A percentile compares a stretch with the other conserved stretches of the same genome.
Conservation (phyloP, 2,329 filamentous ascomycete genomes). For the Cladosporium sp. region DNA sequence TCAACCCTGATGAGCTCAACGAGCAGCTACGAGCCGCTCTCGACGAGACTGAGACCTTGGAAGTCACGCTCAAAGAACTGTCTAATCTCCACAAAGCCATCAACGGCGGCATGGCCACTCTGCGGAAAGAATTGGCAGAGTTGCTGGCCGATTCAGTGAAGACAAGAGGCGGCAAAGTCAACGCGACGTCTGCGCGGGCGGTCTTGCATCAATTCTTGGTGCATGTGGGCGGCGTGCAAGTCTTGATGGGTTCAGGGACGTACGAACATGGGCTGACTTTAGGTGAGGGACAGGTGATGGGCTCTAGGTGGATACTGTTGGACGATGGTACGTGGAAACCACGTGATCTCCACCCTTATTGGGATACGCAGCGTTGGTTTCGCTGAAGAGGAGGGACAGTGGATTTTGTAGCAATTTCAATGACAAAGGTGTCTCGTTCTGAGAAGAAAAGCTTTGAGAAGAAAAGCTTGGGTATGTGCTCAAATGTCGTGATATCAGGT, state of each 20-base stretch:
- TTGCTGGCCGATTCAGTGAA: neutral
- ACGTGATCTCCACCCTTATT: too few species aligned
- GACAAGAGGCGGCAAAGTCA: neutral
- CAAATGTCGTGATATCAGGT: too few species aligned
- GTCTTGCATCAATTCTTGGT: neutral
- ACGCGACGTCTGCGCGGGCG: neutral
- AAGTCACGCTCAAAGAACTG: neutral
- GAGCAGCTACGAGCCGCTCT: neutral
- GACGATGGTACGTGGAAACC: neutral
- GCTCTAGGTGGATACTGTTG: neutral
- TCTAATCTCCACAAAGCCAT: neutral
- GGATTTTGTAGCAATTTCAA: too few species aligned
- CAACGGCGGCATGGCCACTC: neutral
- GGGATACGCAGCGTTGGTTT: too few species aligned
- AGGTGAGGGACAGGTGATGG: neutral
- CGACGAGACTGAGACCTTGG: neutral
- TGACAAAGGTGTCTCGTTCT: too few species aligned
- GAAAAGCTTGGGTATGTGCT: too few species aligned
- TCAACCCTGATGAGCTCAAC: neutral
- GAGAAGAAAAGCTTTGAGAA: too few species aligned
- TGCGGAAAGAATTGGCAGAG: neutral
- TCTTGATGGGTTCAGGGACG: neutral
- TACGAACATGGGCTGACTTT: neutral
- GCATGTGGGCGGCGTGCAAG: neutral
- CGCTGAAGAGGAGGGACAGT: too few species aligned